Base-by-base conservation (phyloP, 441 rosid genomes). In the Euphorbia celastroides region DNA sequence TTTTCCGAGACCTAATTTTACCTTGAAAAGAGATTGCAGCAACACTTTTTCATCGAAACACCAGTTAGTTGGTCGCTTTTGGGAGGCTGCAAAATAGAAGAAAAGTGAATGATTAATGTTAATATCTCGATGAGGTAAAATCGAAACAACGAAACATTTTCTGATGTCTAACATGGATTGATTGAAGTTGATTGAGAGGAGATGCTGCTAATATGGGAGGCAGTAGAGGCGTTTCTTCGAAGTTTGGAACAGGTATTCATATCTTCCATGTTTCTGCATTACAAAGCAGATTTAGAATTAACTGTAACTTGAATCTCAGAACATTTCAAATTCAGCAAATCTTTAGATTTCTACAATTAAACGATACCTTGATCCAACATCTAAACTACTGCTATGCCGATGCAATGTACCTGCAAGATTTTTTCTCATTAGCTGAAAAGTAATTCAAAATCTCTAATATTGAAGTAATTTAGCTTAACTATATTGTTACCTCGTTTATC, bases 11-110 rank as follows among this genome's bases (percentile, higher is more conserved):
- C n/a, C n/a, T n/a, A 62, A 44, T 51, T 4, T 54, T 84, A 93
- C 97, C 94, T 94, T 88, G 86, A 82, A 83, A 67, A 94, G 89
- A 56, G 99, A 86, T 60, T 83, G 88, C 31, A 92, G 62, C 77
- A 94, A 92, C 55, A 78, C 75, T 76, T 82, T 92, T 80, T 89
- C 96, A 51, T 88, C 87, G 23, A 94, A 94, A 46, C 92, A 92
- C 87, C 91, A 87, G 78, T 83, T 82, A 72, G 77, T 78, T 30
- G 73, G 55, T 48, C 87, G 87, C 76, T 75, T 90, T 64, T 74
- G 68, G 50, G 74, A 69, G 69, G 79, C 97, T 91, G 77, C 62
- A 63, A 77, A 72, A 22, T n/a, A 22, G 60, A 75, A 62, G 30
- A 38, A 31, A 58, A 68, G 66, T 66, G 12, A 30, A 61, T 36